phyloP scores from a whole-genome alignment of 163 green algal genomes.

The Scenedesmus sp. region DNA sequence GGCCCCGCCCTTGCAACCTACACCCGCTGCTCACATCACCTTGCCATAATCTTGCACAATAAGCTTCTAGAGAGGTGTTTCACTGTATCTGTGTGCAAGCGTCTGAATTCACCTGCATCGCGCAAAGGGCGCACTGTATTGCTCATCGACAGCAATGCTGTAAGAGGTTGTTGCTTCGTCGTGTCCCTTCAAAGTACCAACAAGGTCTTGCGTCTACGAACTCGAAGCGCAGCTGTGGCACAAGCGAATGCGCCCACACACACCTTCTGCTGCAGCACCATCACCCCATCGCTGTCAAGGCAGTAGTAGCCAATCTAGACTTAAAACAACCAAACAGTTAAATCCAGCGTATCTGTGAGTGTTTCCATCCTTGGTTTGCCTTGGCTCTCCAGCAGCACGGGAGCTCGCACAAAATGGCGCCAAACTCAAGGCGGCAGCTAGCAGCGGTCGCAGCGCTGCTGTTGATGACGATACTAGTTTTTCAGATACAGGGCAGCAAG shows the following conservation, averaged over 20 bases:
- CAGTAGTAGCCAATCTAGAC: neutral
- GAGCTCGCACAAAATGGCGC: slow-evolving; percentile 14
- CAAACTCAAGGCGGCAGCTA: neutral
- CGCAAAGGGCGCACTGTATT: neutral
- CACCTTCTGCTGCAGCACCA: neutral
- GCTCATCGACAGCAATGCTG: neutral
- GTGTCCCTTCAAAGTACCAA: too few relatives aligned
- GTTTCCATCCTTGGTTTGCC: too few relatives aligned
- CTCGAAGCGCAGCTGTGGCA: neutral
- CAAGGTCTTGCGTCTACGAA: neutral
- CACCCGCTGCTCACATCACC: neutral
- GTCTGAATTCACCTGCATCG: neutral
- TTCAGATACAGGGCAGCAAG: neutral
- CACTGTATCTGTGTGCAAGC: neutral
- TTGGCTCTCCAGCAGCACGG: neutral
- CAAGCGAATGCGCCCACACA: neutral
- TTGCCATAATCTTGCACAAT: neutral
- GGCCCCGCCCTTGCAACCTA: slow-evolving; percentile 1
- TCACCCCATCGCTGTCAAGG: neutral
- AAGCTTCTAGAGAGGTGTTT: neutral
- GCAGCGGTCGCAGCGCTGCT: neutral
- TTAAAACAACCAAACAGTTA: neutral
- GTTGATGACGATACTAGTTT: neutral
- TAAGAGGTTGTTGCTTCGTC: neutral
- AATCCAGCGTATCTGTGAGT: too few relatives aligned